Evolutionary conservation across 1,139 yeast species (phyloP).

Genomic region (Zygoascus meyerae): DNA sequence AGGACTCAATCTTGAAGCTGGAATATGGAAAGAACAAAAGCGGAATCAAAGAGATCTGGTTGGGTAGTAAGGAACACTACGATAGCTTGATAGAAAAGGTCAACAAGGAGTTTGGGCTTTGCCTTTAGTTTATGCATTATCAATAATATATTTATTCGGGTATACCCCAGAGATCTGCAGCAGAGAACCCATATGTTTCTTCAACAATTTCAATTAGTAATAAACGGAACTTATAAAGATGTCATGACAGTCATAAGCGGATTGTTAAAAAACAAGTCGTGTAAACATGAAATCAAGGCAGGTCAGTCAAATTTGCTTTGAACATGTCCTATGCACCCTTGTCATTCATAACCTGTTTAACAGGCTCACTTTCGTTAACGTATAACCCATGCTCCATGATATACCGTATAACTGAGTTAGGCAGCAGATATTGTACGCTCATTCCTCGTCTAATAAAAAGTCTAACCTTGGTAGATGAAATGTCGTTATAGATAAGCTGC

Average conservation of each 20-base stretch:
- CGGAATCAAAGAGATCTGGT: not conserved
- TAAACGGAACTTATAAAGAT: not conserved
- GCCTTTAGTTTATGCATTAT: constrained; percentile 10
- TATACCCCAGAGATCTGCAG: not conserved
- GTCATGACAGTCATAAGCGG: not conserved
- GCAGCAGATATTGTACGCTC: constrained; percentile 92
- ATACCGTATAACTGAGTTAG: constrained; percentile 90
- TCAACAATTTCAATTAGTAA: not conserved
- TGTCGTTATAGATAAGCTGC: constrained; percentile 93
- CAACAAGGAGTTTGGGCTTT: constrained; percentile 15
- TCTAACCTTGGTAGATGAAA: constrained; percentile 89
- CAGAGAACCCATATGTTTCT: not conserved
- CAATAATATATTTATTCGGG: no score
- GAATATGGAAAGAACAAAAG: constrained; percentile 3
- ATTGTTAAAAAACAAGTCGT: not conserved
- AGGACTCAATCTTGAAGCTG: constrained; percentile 3
- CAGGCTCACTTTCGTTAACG: constrained; percentile 84
- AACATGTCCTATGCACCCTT: constrained; percentile 23
- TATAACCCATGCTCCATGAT: constrained; percentile 89
- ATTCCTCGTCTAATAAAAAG: constrained; percentile 87
- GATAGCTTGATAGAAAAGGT: constrained; percentile 13
- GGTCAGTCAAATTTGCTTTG: no score
- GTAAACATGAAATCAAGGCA: not conserved
- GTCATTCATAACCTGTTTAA: constrained; percentile 69
- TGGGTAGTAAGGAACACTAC: constrained; percentile 11